Conservation (phyloP, 1,284 basidiomycete genomes). For the Spongiforma sp. region DNA sequence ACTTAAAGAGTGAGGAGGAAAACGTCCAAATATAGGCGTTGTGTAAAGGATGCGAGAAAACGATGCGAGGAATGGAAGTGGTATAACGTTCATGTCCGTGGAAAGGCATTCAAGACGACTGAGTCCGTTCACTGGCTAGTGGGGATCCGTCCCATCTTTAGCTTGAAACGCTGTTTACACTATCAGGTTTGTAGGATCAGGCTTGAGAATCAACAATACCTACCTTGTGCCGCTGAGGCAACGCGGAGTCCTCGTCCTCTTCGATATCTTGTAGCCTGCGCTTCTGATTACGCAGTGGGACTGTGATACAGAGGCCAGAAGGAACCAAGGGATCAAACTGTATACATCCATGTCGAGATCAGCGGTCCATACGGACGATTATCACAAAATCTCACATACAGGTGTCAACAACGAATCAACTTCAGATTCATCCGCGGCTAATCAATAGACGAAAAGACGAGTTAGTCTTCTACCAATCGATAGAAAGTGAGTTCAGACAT, state of each 20-base stretch:
- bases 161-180: background rate
- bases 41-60: no score
- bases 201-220: background rate
- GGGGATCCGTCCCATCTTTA: no score
- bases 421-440: constrained; percentile 2
- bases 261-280: constrained; percentile 34
- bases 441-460: background rate
- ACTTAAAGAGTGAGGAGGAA: no score
- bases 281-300: constrained; percentile 25
- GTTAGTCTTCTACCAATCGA: constrained; percentile 1
- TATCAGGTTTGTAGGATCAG: background rate
- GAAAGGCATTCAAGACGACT: no score
- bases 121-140: no score
- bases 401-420: constrained; percentile 17
- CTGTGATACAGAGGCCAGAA: constrained; percentile 31
- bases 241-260: background rate
- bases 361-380: background rate
- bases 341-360: constrained; percentile 3
- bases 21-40: no score
- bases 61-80: no score
- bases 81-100: no score
- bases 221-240: constrained; percentile 25
- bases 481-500: background rate
- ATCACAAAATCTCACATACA: constrained; percentile 20
- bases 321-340: constrained; percentile 13